Evolutionary conservation across 2,329 filamentous ascomycete genomes (phyloP).

Genomic region (Fusarium anguioides): DNA sequence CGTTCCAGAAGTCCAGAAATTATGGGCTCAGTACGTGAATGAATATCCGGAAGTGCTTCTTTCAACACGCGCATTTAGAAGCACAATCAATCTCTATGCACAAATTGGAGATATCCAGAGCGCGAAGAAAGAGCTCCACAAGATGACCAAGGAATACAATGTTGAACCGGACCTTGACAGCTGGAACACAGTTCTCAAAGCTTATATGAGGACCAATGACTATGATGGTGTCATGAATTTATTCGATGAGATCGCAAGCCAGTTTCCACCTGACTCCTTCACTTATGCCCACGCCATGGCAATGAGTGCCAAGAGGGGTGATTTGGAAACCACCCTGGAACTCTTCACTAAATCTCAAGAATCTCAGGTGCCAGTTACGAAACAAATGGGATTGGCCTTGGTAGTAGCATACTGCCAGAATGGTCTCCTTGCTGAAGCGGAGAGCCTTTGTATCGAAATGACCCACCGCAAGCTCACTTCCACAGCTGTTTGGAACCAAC

Average conservation of each 20-base stretch:
- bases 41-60: constrained; percentile 51
- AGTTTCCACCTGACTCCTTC: constrained; percentile 66
- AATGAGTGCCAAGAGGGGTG: constrained; percentile 76
- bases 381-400: constrained; percentile 71
- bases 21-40: constrained; percentile 59
- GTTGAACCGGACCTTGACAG: constrained; percentile 67
- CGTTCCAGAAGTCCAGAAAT: constrained; percentile 55
- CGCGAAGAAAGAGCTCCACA: constrained; percentile 70
- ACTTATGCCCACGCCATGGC: constrained; percentile 81
- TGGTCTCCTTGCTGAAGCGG: constrained; percentile 51
- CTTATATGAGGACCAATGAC: constrained; percentile 73
- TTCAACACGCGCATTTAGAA: constrained; percentile 58
- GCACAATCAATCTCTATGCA: constrained; percentile 78
- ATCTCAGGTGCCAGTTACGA: constrained; percentile 60
- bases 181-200: constrained; percentile 83
- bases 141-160: constrained; percentile 66
- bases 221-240: constrained; percentile 71
- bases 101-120: constrained; percentile 71
- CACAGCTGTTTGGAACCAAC: constrained; percentile 80
- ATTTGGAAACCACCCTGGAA: constrained; percentile 74
- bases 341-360: constrained; percentile 72
- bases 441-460: constrained; percentile 59
- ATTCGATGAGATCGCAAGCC: constrained; percentile 69
- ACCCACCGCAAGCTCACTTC: constrained; percentile 62
- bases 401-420: constrained; percentile 73